phyloP scores from a whole-genome alignment of 768 basidiomycete genomes.

The Clathrus columnatus region DNA sequence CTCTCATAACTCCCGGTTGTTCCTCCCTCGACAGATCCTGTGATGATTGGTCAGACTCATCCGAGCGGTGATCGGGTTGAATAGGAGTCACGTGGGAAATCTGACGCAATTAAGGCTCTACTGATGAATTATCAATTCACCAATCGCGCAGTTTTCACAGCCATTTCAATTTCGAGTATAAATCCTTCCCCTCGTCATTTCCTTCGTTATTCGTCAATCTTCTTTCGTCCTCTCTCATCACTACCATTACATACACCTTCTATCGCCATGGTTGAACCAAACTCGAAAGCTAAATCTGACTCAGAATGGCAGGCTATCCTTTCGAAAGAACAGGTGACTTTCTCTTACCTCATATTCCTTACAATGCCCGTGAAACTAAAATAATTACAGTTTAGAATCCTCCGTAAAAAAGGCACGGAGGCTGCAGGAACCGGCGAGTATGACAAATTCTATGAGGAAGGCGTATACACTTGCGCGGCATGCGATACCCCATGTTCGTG shows the following conservation, averaged over 20 bases:
- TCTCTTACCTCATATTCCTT: neutral
- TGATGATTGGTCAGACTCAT: too few relatives aligned
- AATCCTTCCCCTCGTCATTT: neutral
- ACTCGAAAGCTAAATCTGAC: constrained; percentile 42
- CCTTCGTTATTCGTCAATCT: neutral
- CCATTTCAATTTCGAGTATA: neutral
- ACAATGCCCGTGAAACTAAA: neutral
- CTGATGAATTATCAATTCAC: neutral
- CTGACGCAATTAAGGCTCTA: neutral
- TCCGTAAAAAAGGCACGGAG: constrained; percentile 87
- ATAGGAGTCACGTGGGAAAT: neutral
- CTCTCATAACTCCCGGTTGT: too few relatives aligned
- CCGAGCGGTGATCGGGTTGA: neutral
- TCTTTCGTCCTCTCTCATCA: neutral
- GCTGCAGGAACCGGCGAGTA: constrained; percentile 68
- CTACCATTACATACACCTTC: too few relatives aligned
- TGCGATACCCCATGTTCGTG: constrained; percentile 52
- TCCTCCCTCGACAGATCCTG: too few relatives aligned
- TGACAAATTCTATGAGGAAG: constrained; percentile 55
- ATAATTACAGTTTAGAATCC: constrained; percentile 63
- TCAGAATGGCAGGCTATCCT: constrained; percentile 80
- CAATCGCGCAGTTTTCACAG: neutral
- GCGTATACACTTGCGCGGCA: constrained; percentile 71
- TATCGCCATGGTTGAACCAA: neutral
- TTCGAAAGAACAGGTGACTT: constrained; percentile 67